Base-by-base conservation (phyloP, 1,139 yeast genomes). In the Hanseniaspora sp. region DNA sequence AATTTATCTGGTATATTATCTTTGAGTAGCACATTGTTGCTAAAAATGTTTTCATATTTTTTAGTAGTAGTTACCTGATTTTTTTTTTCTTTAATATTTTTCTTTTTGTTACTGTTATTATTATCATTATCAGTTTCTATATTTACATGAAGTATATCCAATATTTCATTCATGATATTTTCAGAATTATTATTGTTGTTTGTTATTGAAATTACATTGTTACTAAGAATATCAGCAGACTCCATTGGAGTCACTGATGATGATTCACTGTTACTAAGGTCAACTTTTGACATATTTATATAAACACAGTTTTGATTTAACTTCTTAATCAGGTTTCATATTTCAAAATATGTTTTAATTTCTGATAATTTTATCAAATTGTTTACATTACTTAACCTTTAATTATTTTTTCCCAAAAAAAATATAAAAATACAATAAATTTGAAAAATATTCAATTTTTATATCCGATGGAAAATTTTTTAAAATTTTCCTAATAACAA, bases 31-130 rank as follows among this genome's bases (percentile, higher is more conserved):
- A 57, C 60, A n/a, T 56, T 56, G 13, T 47, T 55, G 39, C 55
- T 62, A 6, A 55, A 62, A 2, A 60, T 61, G 7, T 56, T 61
- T 2, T 59, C 62, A 12, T 51, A 49, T 40, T 53, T 40, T 18
- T 46, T 43, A 11, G 46, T 41, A 5, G 46, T 49, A n/a, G 29
- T 4, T 23, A 4, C 29, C 7, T 39, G 42, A 7, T 39, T 28
- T 23, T 38, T 46, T 4, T 17, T 28, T 30, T 55, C 44, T 33
- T 48, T 38, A 33, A 35, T 42, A 28, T 58, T 33, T 18, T 58
- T 45, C 42, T 57, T 55, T 9, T 47, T 56, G 7, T 58, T 44
- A 17, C 60, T 62, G 7, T 58, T 44, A 17, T 59, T 62, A 18
- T 46, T 44, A 28, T 39, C 34, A 2, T 40, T 34, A 33, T 44